A percentile compares a stretch with the other conserved stretches of the same genome.
Conservation (phyloP, 768 basidiomycete genomes). For the Paxillus rubicundulus region DNA sequence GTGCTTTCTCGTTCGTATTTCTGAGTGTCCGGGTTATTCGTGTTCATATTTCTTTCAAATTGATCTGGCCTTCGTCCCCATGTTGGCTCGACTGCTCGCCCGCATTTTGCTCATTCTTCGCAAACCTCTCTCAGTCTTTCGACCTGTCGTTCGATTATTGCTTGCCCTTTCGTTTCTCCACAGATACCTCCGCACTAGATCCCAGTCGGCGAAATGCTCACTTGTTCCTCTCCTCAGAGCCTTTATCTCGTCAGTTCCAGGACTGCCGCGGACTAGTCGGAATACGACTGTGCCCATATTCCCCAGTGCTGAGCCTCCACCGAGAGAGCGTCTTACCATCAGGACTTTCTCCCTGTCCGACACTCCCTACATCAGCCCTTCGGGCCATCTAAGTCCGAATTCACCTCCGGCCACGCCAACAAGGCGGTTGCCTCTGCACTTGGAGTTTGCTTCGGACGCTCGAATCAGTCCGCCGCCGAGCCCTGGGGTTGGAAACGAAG, state of each 20-base stretch:
- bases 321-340: constrained; percentile 3
- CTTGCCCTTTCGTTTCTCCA: constrained; percentile 5
- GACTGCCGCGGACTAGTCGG: not conserved
- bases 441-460: not conserved
- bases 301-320: constrained; percentile 3
- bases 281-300: not conserved
- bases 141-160: constrained; percentile 1
- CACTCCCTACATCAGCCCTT: constrained; percentile 5
- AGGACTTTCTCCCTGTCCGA: constrained; percentile 3
- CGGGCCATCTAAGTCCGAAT: constrained; percentile 4
- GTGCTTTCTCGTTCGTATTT: constrained; percentile 1
- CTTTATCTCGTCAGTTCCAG: not conserved
- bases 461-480: not conserved
- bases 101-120: not conserved
- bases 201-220: not conserved
- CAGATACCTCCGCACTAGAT: not conserved
- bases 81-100: constrained; percentile 1
- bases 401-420: constrained; percentile 2
- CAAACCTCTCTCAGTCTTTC: not conserved
- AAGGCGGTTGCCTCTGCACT: not conserved
- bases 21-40: not conserved
- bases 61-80: not conserved
- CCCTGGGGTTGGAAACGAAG: constrained; percentile 1
- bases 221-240: not conserved
- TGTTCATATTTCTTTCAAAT: not conserved